phyloP scores from a whole-genome alignment of 768 basidiomycete species.

The Lentinula sp. region DNA sequence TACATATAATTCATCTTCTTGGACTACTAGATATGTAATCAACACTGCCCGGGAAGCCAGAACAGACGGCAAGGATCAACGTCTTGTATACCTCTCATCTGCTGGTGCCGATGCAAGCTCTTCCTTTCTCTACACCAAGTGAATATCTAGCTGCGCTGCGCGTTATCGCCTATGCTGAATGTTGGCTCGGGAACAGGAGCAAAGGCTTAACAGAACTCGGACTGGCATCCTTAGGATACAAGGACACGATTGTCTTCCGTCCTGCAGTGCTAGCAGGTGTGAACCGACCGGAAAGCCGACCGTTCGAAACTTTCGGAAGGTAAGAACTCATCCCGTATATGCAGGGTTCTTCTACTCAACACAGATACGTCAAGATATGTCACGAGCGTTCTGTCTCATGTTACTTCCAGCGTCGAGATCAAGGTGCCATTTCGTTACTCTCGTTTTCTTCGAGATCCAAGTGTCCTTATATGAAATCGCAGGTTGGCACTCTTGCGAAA shows the following conservation, averaged over 20 bases:
- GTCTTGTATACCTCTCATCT: slow-evolving; percentile 64
- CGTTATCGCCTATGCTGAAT: not conserved
- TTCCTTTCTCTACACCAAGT: slow-evolving; percentile 47
- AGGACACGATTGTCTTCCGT: slow-evolving; percentile 65
- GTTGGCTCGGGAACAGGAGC: slow-evolving; percentile 33
- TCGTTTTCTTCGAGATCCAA: not conserved
- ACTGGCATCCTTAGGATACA: slow-evolving; percentile 62
- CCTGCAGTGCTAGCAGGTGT: slow-evolving; percentile 29
- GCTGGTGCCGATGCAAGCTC: slow-evolving; percentile 43
- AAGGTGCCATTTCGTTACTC: slow-evolving; percentile 24
- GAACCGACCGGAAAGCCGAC: slow-evolving; percentile 31
- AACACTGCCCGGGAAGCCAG: slow-evolving; percentile 65
- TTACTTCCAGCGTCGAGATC: slow-evolving; percentile 36
- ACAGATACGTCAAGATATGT: slow-evolving; percentile 23
- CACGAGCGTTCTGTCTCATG: slow-evolving; percentile 26
- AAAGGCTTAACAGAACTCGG: slow-evolving; percentile 73
- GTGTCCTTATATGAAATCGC: not conserved
- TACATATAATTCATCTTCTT: not conserved
- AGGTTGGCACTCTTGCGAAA: slow-evolving; percentile 51
- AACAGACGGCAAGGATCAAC: slow-evolving; percentile 43
- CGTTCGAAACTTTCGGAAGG: slow-evolving; percentile 37
- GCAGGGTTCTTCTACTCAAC: not conserved
- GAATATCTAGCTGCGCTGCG: not conserved
- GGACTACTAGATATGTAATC: slow-evolving; percentile 55
- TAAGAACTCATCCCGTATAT: slow-evolving; percentile 13